Evolutionary conservation across 306 rosid species (phyloP), one percentile per base, ranked within the genome.

Genomic region (Cyclanthera cordifolia): DNA sequence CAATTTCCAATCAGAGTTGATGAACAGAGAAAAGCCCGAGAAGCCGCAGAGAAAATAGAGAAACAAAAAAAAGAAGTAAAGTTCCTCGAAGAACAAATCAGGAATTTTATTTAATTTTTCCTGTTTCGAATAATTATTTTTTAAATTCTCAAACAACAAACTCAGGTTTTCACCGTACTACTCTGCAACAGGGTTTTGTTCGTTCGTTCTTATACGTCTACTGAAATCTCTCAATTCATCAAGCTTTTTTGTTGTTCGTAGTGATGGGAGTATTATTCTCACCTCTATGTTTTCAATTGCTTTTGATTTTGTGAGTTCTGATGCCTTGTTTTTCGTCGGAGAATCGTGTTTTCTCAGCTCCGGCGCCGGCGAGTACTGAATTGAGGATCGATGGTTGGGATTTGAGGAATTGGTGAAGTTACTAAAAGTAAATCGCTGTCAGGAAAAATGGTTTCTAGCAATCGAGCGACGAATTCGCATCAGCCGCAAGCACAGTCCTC

Each of bases 401-500:
- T 66, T 66, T 66, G 54, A 66, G 32, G 23, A 46, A 46, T 24
- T 46, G 24, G 24, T 66, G 53, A 2, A 28, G 41, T 27, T 6
- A 56, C 20, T 8, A 24, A 46, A 34, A 8, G 25, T 2, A 64
- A 41, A 41, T 59, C 43, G 16, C 2, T 4, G 17, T 64, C 34
- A 0, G 7, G 24, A 20, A 66, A 47, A 67, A 84, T 82, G 90
- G 80, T 82, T 45, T 79, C 90, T 0, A 70, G 86, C 7, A 73
- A 82, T 63, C 73, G 53, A 69, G 75, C 65, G 45, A 53, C 69
- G 24, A 66, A 69, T 46, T 69, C 80, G 14, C 54, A 47, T 1
- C 74, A 74, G 20, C 75, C 47, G 5, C 81, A 72, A 75, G 79
- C 76, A 19, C 79, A 75, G 68, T 77, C 86, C 13, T 81, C 91